A percentile compares a stretch with the other conserved stretches of the same genome.
Evolutionary conservation across 2,329 filamentous ascomycete genomes (phyloP).

Genomic region (Diaporthe sp.): DNA sequence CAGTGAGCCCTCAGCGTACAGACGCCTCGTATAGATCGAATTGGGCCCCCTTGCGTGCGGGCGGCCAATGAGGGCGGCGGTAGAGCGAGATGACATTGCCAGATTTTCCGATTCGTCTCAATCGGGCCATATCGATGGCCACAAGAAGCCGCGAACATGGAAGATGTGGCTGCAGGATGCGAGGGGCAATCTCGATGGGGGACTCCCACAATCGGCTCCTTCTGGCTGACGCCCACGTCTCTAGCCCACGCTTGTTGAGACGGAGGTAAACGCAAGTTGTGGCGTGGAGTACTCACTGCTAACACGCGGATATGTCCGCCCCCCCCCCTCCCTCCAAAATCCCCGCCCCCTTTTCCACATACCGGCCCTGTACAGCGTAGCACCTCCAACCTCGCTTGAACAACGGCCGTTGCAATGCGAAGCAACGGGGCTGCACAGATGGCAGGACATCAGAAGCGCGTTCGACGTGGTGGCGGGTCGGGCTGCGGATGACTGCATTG

Average conservation of each 20-base stretch:
- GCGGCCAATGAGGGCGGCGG: constrained; percentile 34
- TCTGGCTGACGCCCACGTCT: constrained; percentile 2
- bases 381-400: constrained; percentile 26
- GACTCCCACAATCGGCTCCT: constrained; percentile 4
- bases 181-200: constrained; percentile 24
- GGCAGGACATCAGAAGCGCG: constrained; percentile 19
- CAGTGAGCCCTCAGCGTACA: constrained; percentile 39
- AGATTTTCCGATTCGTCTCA: constrained; percentile 37
- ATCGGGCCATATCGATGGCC: constrained; percentile 31
- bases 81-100: constrained; percentile 40
- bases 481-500: constrained; percentile 31
- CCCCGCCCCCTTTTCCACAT: neutral
- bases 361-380: constrained; percentile 17
- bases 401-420: constrained; percentile 33
- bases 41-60: constrained; percentile 8
- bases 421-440: constrained; percentile 18
- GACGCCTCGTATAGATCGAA: constrained; percentile 41
- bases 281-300: neutral
- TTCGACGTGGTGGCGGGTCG: constrained; percentile 26
- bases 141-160: constrained; percentile 24
- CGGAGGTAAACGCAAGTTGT: neutral
- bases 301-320: constrained; percentile 20
- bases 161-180: constrained; percentile 27
- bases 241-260: neutral
- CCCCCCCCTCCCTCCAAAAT: neutral